phyloP scores from a whole-genome alignment of 768 basidiomycete genomes.

The Lactarius sanguifluus region DNA sequence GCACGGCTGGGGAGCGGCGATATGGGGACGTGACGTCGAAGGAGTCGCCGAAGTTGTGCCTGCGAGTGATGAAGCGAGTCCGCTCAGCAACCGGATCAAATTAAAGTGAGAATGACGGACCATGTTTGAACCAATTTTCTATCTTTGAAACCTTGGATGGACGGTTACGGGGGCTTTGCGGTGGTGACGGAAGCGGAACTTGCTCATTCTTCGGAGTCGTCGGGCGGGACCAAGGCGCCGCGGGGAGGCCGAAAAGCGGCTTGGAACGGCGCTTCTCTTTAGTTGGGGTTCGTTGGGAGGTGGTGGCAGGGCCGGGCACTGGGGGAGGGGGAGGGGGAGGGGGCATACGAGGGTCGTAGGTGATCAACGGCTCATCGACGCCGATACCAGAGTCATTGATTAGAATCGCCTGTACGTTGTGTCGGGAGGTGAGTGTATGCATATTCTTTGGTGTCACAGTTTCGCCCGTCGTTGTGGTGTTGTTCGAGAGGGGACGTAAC shows the following conservation, averaged over 20 bases:
- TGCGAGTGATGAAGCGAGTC: background rate
- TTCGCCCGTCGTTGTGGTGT: slow-evolving; percentile 59
- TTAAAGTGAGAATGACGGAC: slow-evolving; percentile 1
- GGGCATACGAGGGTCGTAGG: slow-evolving; percentile 29
- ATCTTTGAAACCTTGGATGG: slow-evolving; percentile 16
- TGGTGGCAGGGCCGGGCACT: slow-evolving; percentile 28
- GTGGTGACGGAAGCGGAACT: background rate
- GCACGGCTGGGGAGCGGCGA: slow-evolving; percentile 16
- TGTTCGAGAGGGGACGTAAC: slow-evolving; percentile 61
- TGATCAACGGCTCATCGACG: slow-evolving; percentile 16
- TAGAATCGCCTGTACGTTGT: slow-evolving; percentile 10
- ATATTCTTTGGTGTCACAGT: slow-evolving; percentile 49
- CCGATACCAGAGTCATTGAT: slow-evolving; percentile 26
- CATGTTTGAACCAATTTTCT: slow-evolving; percentile 24
- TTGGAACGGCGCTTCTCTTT: slow-evolving; percentile 41
- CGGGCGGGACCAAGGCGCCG: slow-evolving; percentile 20
- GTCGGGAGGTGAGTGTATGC: slow-evolving; percentile 27
- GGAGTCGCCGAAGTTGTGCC: slow-evolving; percentile 3
- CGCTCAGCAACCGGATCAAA: background rate
- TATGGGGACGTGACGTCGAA: slow-evolving; percentile 16
- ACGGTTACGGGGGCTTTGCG: slow-evolving; percentile 12
- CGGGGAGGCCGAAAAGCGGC: slow-evolving; percentile 42
- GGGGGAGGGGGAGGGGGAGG: slow-evolving; percentile 29
- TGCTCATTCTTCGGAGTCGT: slow-evolving; percentile 13
- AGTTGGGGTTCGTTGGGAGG: slow-evolving; percentile 30